phyloP scores from a whole-genome alignment of 2,329 filamentous ascomycete species.

The Colletotrichum acutatum region DNA sequence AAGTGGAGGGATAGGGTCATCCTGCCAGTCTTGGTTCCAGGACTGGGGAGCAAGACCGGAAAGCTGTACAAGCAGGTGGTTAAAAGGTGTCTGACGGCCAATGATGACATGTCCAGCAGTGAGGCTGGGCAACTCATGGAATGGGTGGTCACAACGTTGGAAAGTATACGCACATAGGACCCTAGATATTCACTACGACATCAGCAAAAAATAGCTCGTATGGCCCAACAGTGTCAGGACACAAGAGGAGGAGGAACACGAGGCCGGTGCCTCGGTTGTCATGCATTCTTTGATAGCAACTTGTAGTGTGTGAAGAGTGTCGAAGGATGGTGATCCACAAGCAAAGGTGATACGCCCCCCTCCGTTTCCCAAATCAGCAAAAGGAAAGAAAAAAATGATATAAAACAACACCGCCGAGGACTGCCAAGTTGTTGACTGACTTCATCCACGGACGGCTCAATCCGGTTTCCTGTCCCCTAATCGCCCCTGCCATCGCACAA shows the following conservation, averaged over 20 bases:
- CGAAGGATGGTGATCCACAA: slow-evolving; percentile 36
- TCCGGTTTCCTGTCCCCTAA: slow-evolving; percentile 30
- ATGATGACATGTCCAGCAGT: slow-evolving; percentile 48
- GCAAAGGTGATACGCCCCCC: slow-evolving; percentile 34
- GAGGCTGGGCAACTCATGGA: slow-evolving; percentile 55
- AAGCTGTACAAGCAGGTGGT: slow-evolving; percentile 53
- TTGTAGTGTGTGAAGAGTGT: slow-evolving; percentile 30
- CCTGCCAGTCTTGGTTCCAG: slow-evolving; percentile 52
- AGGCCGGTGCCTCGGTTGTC: slow-evolving; percentile 20
- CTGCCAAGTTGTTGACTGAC: not conserved
- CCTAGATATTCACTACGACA: not conserved
- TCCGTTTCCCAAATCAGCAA: slow-evolving; percentile 23
- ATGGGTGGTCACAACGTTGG: slow-evolving; percentile 52
- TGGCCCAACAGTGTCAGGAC: not conserved
- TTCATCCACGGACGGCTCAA: slow-evolving; percentile 29
- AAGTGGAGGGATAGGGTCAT: slow-evolving; percentile 56
- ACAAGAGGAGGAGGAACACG: not conserved
- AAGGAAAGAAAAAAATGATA: slow-evolving; percentile 19
- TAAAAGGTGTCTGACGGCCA: slow-evolving; percentile 50
- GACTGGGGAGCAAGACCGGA: slow-evolving; percentile 54
- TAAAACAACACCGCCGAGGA: slow-evolving; percentile 27
- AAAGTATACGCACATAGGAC: slow-evolving; percentile 48
- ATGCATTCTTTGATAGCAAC: slow-evolving; percentile 36
- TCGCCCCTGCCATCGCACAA: slow-evolving; percentile 35
- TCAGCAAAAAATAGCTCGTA: not conserved